phyloP scores from a whole-genome alignment of 768 basidiomycete species.

The Leccinum rimulosum region DNA sequence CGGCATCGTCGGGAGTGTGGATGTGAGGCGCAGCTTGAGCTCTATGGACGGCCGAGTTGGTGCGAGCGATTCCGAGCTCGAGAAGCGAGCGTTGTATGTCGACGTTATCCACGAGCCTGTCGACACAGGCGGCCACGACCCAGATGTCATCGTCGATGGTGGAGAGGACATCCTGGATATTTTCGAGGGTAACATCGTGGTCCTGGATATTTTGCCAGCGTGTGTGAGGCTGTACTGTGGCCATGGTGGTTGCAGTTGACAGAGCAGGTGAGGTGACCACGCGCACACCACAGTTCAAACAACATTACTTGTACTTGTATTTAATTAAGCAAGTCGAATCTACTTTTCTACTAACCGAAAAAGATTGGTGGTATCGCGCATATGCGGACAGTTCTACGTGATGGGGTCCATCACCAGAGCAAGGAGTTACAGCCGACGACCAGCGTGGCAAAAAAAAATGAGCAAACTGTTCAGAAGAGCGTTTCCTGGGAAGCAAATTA shows the following conservation, averaged over 20 bases:
- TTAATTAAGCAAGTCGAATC: constrained; percentile 16
- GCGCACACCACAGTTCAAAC: not conserved
- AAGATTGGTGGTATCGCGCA: constrained; percentile 8
- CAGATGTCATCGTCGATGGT: constrained; percentile 66
- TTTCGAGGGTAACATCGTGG: constrained; percentile 52
- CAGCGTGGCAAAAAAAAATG: not conserved
- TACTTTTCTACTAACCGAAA: constrained; percentile 28
- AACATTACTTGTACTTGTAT: constrained; percentile 6
- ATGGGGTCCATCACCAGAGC: constrained; percentile 18
- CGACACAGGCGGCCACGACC: constrained; percentile 72
- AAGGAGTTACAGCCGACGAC: constrained; percentile 10
- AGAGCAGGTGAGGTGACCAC: not conserved
- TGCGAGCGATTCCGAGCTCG: constrained; percentile 61
- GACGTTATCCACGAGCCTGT: constrained; percentile 60
- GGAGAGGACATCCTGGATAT: constrained; percentile 46
- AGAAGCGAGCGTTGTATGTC: constrained; percentile 57
- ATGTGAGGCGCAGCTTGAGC: constrained; percentile 39
- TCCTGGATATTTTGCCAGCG: constrained; percentile 60
- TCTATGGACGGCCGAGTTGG: constrained; percentile 45
- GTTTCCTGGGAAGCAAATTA: constrained; percentile 56
- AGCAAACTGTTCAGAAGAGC: constrained; percentile 50
- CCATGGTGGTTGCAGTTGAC: constrained; percentile 29
- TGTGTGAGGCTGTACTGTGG: constrained; percentile 38
- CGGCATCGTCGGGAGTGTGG: constrained; percentile 17
- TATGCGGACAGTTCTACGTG: constrained; percentile 3